Percentiles rank a stretch among this genome's conserved stretches.
phyloP scores from a whole-genome alignment of 352 stramenopile genomes.

The Phytophthora pluvialis region DNA sequence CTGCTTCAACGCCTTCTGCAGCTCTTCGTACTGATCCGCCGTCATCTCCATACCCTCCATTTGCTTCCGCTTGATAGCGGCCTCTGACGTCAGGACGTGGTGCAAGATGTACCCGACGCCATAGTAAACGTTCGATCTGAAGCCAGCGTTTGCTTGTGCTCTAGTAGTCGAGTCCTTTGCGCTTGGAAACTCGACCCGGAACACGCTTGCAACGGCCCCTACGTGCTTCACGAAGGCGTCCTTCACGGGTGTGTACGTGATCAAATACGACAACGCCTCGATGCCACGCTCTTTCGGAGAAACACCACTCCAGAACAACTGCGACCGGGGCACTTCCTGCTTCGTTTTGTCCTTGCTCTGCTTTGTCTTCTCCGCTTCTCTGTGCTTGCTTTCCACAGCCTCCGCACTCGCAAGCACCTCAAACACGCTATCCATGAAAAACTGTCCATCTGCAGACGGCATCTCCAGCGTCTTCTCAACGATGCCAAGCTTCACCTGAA shows the following conservation, averaged over 20 bases:
- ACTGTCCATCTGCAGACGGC: constrained; percentile 61
- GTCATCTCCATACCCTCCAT: constrained; percentile 97
- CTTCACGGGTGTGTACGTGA: constrained; percentile 85
- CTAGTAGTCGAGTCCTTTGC: constrained; percentile 31
- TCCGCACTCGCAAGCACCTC: constrained; percentile 74
- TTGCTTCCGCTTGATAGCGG: constrained; percentile 95
- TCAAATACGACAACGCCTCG: constrained; percentile 85
- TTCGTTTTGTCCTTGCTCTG: constrained; percentile 33
- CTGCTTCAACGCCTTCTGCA: constrained; percentile 94
- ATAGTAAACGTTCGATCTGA: constrained; percentile 91
- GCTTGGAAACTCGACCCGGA: constrained; percentile 69
- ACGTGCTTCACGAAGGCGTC: constrained; percentile 71
- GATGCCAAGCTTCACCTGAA: constrained; percentile 84
- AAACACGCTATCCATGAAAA: constrained; percentile 78
- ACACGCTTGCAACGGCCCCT: constrained; percentile 69
- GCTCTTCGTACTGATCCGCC: constrained; percentile 97
- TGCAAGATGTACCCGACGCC: constrained; percentile 95
- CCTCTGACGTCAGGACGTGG: constrained; percentile 92
- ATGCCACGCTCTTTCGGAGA: constrained; percentile 84
- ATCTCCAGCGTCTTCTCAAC: constrained; percentile 85
- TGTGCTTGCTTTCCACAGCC: constrained; percentile 51
- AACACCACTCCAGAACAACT: constrained; percentile 71
- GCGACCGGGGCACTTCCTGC: constrained; percentile 26
- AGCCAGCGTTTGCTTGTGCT: constrained; percentile 45
- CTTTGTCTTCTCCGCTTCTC: constrained; percentile 25